Conservation (phyloP, 306 rosid species). For the Sindora glabra region DNA sequence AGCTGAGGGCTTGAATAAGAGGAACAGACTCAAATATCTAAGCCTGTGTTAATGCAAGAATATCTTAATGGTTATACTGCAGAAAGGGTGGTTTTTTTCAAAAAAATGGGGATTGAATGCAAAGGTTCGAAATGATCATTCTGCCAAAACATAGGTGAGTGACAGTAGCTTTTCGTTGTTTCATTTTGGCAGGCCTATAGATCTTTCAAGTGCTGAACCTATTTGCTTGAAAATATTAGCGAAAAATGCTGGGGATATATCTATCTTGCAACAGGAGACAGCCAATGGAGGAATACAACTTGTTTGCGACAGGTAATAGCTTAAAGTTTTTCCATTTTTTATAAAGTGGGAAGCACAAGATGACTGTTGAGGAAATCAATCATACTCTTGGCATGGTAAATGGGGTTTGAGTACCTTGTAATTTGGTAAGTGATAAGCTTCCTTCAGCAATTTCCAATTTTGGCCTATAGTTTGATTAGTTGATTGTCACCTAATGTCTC, state of each 20-base stretch:
- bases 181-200: conserved; percentile 90
- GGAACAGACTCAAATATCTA: conserved; percentile 31
- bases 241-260: conserved; percentile 40
- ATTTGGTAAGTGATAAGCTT: conserved; percentile 62
- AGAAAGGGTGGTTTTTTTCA: conserved; percentile 33
- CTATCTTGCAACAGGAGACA: conserved; percentile 53
- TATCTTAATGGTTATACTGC: conserved; percentile 29
- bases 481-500: conserved; percentile 47
- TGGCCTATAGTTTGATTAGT: conserved; percentile 38
- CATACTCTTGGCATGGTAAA: conserved; percentile 47
- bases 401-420: conserved; percentile 52
- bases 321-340: conserved; percentile 67
- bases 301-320: conserved; percentile 79
- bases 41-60: conserved; percentile 39
- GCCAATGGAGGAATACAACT: conserved; percentile 82
- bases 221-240: conserved; percentile 26
- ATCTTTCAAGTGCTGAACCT: conserved; percentile 39
- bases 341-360: conserved; percentile 48
- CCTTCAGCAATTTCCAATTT: conserved; percentile 38
- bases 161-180: conserved; percentile 69
- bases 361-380: conserved; percentile 54
- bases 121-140: conserved; percentile 32
- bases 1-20: conserved; percentile 38
- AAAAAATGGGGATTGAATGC: conserved; percentile 26
- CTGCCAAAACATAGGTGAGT: conserved; percentile 35